Base-by-base conservation (phyloP, 164 flowering plant genomes). In the Vitis riparia region DNA sequence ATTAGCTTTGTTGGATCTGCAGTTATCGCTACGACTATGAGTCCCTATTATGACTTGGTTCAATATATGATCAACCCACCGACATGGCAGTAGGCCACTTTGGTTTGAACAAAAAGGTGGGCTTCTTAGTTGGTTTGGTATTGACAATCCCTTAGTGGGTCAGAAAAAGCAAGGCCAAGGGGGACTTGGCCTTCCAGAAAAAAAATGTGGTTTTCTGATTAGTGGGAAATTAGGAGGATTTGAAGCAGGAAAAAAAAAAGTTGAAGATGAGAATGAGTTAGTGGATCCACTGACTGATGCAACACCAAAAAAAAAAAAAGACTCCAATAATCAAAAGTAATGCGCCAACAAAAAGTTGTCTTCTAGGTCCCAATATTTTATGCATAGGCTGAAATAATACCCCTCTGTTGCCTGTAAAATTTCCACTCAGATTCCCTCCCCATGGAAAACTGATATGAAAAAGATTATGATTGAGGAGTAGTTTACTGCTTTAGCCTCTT, bases 201-300 rank as follows among this genome's bases (percentile, higher is more conserved):
- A 32, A 37, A 37, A 37, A 37, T 37, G 44, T 37, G 44, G 44
- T 3, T 37, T 37, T 37, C 44, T 37, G 69, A 73, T 74, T 73
- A 78, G 77, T 76, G 82, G 78, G 57, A 53, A 68, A 75, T 71
- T 76, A 71, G 66, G 63, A 37, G 61, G 63, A 69, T 19, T 70
- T 60, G 69, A 55, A 68, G 19, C 48, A 63, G 71, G 17, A 53
- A 44, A 52, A 61, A 52, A 61, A 73, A 76, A 65, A 63, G 72
- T 71, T 67, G 68, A 4, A 59, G 82, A 77, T 71, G 78, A 81
- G 76, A 75, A 79, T 70, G 59, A 76, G 72, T 76, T 80, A 76
- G 82, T 80, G 84, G 81, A 62, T 66, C 69, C 73, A 65, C 71
- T 69, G 59, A 65, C 71, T 69, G 59, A 57, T 64, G 37, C 47